Conservation (phyloP, 2,329 filamentous ascomycete species). For the Apiospora phragmitis region DNA sequence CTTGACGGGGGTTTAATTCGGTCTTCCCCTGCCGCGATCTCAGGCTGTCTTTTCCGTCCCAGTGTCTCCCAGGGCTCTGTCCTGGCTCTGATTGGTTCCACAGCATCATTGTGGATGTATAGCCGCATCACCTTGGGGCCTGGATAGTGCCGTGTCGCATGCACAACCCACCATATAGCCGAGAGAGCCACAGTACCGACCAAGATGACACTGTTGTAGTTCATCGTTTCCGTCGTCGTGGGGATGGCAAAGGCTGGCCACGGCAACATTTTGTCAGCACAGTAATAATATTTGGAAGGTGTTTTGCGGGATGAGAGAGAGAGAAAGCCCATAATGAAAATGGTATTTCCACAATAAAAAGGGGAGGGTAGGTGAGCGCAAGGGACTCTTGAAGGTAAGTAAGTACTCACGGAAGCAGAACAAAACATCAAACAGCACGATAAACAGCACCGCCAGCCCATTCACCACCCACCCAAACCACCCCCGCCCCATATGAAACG, state of each 20-base stretch:
- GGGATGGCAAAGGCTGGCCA: conserved; percentile 41
- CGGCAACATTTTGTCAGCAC: conserved; percentile 11
- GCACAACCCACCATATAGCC: conserved; percentile 49
- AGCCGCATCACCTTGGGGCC: conserved; percentile 50
- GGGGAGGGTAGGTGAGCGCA: not conserved
- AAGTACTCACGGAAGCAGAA: conserved; percentile 57
- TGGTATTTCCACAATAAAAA: not conserved
- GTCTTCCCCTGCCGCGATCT: not conserved
- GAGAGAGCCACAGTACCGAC: conserved; percentile 49
- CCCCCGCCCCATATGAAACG: conserved; percentile 51
- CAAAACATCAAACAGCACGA: conserved; percentile 56
- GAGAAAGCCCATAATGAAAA: too few species aligned
- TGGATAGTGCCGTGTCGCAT: conserved; percentile 48
- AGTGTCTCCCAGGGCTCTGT: not conserved
- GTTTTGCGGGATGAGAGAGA: not conserved
- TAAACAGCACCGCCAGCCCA: conserved; percentile 49
- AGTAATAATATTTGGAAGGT: not conserved
- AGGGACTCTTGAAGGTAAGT: not conserved
- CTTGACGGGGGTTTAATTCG: not conserved
- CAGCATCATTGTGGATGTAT: conserved; percentile 39
- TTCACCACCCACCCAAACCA: conserved; percentile 50
- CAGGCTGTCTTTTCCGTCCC: not conserved
- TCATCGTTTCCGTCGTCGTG: conserved; percentile 43
- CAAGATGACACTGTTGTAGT: conserved; percentile 56
- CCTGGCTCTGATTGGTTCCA: conserved; percentile 9